Evolutionary conservation across 805 yeast genomes (phyloP), one percentile per base, ranked within the genome.

Genomic region (Yarrowia osloensis): DNA sequence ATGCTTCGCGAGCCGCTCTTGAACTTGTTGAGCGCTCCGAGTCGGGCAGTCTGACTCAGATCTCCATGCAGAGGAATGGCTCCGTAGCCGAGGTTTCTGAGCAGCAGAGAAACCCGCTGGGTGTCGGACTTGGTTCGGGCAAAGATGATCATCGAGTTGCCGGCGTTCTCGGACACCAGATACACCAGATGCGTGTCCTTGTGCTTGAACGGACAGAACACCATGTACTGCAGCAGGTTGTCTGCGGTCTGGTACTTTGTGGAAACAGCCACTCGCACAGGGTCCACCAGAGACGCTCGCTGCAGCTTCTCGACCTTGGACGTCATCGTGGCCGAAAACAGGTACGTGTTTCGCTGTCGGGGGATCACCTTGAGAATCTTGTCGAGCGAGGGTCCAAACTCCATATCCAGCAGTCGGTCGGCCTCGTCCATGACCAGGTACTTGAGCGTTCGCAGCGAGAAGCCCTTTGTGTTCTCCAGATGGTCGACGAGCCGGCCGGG

Each of bases 291-390:
- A 40, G 97, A 91, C 0, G 98, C 98, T 69, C 98, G 82, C 79
- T 95, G 98, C 71, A 94, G 81, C 77, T 93, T 93, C 73, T 93
- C 98, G 73, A 94, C 92, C 76, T 95, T 95, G 52, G 90, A 89
- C 1, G 98, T 94, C 88, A 96, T 90, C 0, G 99, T 94, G n/a
- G 99, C 99, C 33, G 97, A 90, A 74, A 93, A 94, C 67, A 94
- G 79, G 73, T 88, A 91, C 4, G 92, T 91, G 77, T 95, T 84
- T 37, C 86, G 80, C 69, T 91, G 88, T 44, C 85, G 82, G 9
- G 99, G 99, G 46, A 94, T 89, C 61, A 91, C 85, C 70, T 87
- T 88, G 67, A 94, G 81, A 70, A 94, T 90, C 75, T 89, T 89
- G 74, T 91, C 97, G 70, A 94, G 81, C 17, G 93, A 97, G 44